Evolutionary conservation across 345 rosid species (phyloP).

Genomic region (Brassica carinata): DNA sequence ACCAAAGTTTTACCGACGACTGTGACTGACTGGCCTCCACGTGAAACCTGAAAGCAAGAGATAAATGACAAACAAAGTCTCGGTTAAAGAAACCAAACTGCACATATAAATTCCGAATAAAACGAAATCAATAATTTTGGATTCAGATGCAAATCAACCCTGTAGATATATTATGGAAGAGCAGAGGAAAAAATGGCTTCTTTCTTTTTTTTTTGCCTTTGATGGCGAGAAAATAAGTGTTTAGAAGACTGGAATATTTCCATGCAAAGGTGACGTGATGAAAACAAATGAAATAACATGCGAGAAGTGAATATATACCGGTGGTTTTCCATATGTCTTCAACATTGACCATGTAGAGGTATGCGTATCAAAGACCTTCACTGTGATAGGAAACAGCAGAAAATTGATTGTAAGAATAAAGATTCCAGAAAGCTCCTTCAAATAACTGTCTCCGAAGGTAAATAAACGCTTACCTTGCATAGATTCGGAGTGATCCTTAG

Average conservation of each 20-base stretch:
- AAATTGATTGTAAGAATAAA: conserved; percentile 16
- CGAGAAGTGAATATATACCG: conserved; percentile 61
- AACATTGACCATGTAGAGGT: conserved; percentile 78
- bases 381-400: conserved; percentile 51
- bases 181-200: conserved; percentile 7
- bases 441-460: neutral
- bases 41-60: conserved; percentile 70
- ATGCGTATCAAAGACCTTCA: conserved; percentile 81
- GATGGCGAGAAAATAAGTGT: neutral
- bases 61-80: conserved; percentile 13
- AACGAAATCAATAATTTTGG: neutral
- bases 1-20: conserved; percentile 82
- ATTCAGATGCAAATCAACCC: conserved; percentile 15
- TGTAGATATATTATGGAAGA: conserved; percentile 1
- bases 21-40: conserved; percentile 97
- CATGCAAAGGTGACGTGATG: conserved; percentile 10
- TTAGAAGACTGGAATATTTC: conserved; percentile 23
- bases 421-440: conserved; percentile 10
- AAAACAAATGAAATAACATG: conserved; percentile 8
- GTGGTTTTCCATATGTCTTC: conserved; percentile 95
- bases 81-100: conserved; percentile 8
- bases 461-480: conserved; percentile 62
- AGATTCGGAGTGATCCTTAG: conserved; percentile 86
- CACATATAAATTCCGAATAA: neutral
- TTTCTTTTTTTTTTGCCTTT: neutral